Evolutionary conservation across 2,329 filamentous ascomycete species (phyloP), one percentile per base, ranked within the genome.

Genomic region (Pseudomassariella vexata): DNA sequence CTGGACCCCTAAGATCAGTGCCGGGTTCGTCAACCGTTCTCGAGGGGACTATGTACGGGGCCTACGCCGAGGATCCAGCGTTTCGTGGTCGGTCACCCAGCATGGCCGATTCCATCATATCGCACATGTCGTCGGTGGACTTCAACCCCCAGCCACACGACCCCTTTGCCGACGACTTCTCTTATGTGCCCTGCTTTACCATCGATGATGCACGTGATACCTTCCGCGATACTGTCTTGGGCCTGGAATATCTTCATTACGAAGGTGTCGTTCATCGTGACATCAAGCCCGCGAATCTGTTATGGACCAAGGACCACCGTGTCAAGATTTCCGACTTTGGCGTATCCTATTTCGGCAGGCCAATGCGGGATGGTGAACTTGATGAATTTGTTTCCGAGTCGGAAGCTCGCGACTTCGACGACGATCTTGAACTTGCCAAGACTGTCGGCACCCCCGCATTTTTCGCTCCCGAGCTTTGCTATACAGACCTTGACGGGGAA

Each of bases 321-420:
- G 86, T 95, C 51, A 98, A 98, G 67, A 98, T 98, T 39, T 96
- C 92, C 5, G 92, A 98, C 53, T 98, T 98, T 63, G 92, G 92
- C 19, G 92, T 98, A 2, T 98, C 92, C 1, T 98, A 96, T 57
- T 86, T 98, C 41, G 92, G 92, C 18, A 79, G 87, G 30, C 87
- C 87, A 2, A 84, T 89, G 36, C 75, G 85, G 23, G 86, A 94
- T 28, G 85, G 84, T 32, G 86, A 94, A 47, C 73, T 79, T 22
- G 82, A 86, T 37, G 82, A 88, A 59, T 80, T 63, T 38, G 79
- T 66, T 12, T 82, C 82, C 4, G 85, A 94, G 53, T 85, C 82
- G 1, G 89, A 95, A 55, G 84, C 85, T 9, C 79, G 78, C 24
- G 86, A 94, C 49, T 79, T 94, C 37, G 89, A 95, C 47, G 87